A percentile compares a stretch with the other conserved stretches of the same genome.
Conservation (phyloP, 164 flowering plant species). For the Chimonanthus praecox region DNA sequence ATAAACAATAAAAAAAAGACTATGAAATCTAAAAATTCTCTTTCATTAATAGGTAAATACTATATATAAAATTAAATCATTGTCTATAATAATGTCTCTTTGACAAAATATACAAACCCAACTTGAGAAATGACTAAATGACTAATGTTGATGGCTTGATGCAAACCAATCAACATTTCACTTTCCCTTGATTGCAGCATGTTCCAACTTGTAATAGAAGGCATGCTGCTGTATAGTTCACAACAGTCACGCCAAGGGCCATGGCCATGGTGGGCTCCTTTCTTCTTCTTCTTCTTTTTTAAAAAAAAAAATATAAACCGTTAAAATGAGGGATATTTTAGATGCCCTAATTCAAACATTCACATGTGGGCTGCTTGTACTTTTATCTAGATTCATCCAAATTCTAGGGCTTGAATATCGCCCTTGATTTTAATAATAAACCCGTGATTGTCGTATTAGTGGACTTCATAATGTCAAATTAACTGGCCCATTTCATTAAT, state of each 20-base stretch:
- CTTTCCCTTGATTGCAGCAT: neutral
- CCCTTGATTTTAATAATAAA: neutral
- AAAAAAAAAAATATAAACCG: no score
- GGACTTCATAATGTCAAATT: neutral
- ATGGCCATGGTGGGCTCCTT: neutral
- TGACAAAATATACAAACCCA: no score
- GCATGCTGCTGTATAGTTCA: neutral
- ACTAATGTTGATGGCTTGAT: neutral
- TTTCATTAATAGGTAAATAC: no score
- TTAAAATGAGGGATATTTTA: neutral
- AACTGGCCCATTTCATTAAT: neutral
- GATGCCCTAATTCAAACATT: neutral
- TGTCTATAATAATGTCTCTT: no score
- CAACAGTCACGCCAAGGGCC: neutral
- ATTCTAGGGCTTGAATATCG: neutral
- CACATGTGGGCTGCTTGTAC: neutral
- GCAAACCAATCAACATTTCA: neutral
- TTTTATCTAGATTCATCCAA: neutral
- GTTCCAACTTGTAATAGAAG: neutral
- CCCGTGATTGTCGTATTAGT: neutral
- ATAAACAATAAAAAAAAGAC: no score
- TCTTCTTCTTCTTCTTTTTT: neutral
- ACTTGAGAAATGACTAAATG: neutral
- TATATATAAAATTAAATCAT: no score
- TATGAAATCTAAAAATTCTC: no score